phyloP scores from a whole-genome alignment of 106 monocot species.

The Vanilla planifolia region DNA sequence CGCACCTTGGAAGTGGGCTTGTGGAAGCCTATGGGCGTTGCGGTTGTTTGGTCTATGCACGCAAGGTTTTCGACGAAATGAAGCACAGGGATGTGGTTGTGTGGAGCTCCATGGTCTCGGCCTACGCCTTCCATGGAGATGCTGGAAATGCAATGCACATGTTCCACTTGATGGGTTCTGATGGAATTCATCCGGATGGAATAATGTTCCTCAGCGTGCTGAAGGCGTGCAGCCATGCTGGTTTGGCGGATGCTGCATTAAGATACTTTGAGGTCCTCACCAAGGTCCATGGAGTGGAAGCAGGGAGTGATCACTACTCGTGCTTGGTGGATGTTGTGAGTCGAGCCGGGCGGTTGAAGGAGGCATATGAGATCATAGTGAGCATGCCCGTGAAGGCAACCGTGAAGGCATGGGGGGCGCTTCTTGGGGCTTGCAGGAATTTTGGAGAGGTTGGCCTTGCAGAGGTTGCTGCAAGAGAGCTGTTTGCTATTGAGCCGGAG shows the following conservation, averaged over 20 bases:
- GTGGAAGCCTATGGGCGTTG: constrained; percentile 73
- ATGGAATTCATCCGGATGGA: constrained; percentile 38
- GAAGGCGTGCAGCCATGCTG: constrained; percentile 78
- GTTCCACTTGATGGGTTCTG: constrained; percentile 40
- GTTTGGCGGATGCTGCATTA: constrained; percentile 51
- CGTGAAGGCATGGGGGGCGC: constrained; percentile 70
- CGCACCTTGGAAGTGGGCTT: constrained; percentile 45
- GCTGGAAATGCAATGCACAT: constrained; percentile 32
- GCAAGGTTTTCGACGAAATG: constrained; percentile 30
- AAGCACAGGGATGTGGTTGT: constrained; percentile 55
- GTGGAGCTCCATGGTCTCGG: constrained; percentile 71
- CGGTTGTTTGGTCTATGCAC: constrained; percentile 33
- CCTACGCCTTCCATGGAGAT: constrained; percentile 57
- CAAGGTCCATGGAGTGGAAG: constrained; percentile 24
- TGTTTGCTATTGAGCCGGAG: constrained; percentile 73
- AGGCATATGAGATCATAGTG: constrained; percentile 44
- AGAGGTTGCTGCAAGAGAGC: constrained; percentile 42
- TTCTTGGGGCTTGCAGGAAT: constrained; percentile 57
- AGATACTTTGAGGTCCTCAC: constrained; percentile 45
- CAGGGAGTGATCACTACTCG: constrained; percentile 53
- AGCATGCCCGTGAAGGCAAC: constrained; percentile 56
- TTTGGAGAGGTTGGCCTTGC: constrained; percentile 54
- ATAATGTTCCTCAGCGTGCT: constrained; percentile 57
- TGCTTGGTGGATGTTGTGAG: constrained; percentile 83
- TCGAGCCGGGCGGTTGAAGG: constrained; percentile 55